A percentile compares a stretch with the other conserved stretches of the same genome.
These are phyloP conservation scores for Venturia pyrina DNA, from an alignment of 2,329 filamentous ascomycete species.

Conservation along the genomic window DNA sequence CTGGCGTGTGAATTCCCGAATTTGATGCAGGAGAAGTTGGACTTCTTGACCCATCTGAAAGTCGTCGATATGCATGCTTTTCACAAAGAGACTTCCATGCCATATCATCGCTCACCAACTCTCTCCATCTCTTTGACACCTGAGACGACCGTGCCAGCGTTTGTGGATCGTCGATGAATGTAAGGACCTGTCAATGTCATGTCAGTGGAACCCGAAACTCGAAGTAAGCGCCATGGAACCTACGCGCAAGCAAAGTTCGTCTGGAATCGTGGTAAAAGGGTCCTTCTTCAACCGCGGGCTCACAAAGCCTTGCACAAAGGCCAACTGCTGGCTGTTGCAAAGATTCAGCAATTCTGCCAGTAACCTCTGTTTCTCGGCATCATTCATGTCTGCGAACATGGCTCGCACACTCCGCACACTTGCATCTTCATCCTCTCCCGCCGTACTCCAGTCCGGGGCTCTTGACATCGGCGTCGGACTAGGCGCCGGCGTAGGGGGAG, in stretches of 20 bases:
- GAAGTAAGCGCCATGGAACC: conserved; percentile 23
- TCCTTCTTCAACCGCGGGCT: conserved; percentile 92
- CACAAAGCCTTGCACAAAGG: conserved; percentile 93
- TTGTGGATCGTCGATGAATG: conserved; percentile 94
- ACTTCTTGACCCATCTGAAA: conserved; percentile 35
- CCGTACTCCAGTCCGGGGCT: conserved; percentile 64
- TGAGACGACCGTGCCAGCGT: conserved; percentile 88
- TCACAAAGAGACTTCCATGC: conserved; percentile 97
- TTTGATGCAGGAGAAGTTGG: conserved; percentile 9
- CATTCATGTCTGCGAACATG: conserved; percentile 69
- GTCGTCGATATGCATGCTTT: conserved; percentile 75
- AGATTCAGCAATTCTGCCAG: conserved; percentile 83
- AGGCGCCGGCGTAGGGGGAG: conserved; percentile 57
- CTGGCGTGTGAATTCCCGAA: conserved; percentile 13
- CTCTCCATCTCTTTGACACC: conserved; percentile 90
- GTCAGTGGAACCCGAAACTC: conserved; percentile 5
- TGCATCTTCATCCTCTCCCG: conserved; percentile 71
- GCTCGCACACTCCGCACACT: conserved; percentile 70
- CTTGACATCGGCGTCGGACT: conserved; percentile 54
- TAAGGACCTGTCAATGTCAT: conserved; percentile 58
- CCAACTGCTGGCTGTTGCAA: conserved; percentile 89
- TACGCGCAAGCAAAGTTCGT: conserved; percentile 85
- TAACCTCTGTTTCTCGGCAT: conserved; percentile 67
- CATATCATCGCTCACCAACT: conserved; percentile 89
- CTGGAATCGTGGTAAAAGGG: conserved; percentile 82